phyloP scores from a whole-genome alignment of 2,329 filamentous ascomycete species.

The Emergomyces africanus region DNA sequence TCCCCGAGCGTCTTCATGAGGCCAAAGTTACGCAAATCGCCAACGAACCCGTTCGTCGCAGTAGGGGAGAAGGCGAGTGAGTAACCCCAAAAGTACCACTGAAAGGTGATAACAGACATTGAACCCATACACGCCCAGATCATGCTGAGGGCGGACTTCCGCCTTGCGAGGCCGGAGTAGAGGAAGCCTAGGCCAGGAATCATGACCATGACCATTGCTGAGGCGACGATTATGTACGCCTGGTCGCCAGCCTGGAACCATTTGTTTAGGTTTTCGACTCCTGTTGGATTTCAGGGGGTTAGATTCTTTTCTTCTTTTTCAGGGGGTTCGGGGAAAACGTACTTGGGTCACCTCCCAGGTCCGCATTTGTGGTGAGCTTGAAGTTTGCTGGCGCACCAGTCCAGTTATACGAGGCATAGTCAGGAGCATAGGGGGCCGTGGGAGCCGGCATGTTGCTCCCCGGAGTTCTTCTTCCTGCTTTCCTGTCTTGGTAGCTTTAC shows the following conservation, averaged over 20 bases:
- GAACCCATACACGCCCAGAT: slow-evolving; percentile 97
- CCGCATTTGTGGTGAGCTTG: slow-evolving; percentile 37
- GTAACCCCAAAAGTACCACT: slow-evolving; percentile 99
- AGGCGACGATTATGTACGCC: slow-evolving; percentile 79
- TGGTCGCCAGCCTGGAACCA: slow-evolving; percentile 88
- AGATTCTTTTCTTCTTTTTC: background rate
- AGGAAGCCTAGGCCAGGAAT: slow-evolving; percentile 92
- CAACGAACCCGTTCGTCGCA: slow-evolving; percentile 81
- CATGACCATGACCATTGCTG: slow-evolving; percentile 95
- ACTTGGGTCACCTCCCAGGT: slow-evolving; percentile 67
- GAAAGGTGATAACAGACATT: slow-evolving; percentile 80
- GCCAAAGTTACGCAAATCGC: slow-evolving; percentile 78
- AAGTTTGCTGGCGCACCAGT: slow-evolving; percentile 34
- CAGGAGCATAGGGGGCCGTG: slow-evolving; percentile 22
- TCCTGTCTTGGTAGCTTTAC: background rate
- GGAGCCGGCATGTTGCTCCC: slow-evolving; percentile 8
- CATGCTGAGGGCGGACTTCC: slow-evolving; percentile 93
- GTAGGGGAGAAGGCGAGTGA: slow-evolving; percentile 79
- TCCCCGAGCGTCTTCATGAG: slow-evolving; percentile 69
- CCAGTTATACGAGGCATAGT: slow-evolving; percentile 39
- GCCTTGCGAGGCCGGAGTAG: slow-evolving; percentile 91
- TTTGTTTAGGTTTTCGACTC: slow-evolving; percentile 80
- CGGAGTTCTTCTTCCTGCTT: background rate
- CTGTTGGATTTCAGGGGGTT: slow-evolving; percentile 34
- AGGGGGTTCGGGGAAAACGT: slow-evolving; percentile 29